Conservation (phyloP, 495 filamentous ascomycete genomes). For the Massariosphaeria phaeospora region DNA sequence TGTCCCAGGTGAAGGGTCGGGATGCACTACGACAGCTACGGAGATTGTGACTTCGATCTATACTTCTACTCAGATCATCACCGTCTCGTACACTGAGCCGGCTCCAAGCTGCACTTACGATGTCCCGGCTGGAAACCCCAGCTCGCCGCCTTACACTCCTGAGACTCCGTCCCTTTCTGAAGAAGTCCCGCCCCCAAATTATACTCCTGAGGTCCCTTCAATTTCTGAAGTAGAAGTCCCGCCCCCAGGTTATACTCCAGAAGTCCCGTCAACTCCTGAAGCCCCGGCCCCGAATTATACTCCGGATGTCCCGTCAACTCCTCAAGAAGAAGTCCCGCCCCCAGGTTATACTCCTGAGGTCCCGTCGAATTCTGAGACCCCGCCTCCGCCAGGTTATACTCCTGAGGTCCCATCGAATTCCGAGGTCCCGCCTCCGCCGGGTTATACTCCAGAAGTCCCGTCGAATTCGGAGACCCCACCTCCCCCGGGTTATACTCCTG, state of each 20-base stretch:
- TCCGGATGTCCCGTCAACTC: not conserved
- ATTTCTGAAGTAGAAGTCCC: too few relatives aligned
- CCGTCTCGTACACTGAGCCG: not conserved
- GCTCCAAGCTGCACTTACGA: not conserved
- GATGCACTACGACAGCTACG: not conserved
- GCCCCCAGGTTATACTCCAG: too few relatives aligned
- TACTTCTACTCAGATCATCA: not conserved
- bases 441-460: too few relatives aligned
- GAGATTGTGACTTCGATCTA: not conserved
- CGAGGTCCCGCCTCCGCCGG: too few relatives aligned
- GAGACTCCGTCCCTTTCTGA: not conserved
- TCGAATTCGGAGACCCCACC: not conserved
- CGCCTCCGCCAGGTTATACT: too few relatives aligned
- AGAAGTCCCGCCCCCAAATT: too few relatives aligned
- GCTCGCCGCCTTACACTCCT: too few relatives aligned
- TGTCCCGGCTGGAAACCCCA: not conserved
- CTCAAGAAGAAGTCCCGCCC: too few relatives aligned
- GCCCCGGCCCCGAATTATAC: too few relatives aligned
- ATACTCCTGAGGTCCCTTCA: not conserved
- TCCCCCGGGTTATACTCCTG: not conserved
- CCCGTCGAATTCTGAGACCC: not conserved
- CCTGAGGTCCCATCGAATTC: not conserved
- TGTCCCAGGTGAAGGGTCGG: not conserved
- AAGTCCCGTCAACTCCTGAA: not conserved
- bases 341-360: too few relatives aligned